Evolutionary conservation across 2,329 filamentous ascomycete species (phyloP).

Genomic region (Lachnellula hyalina): DNA sequence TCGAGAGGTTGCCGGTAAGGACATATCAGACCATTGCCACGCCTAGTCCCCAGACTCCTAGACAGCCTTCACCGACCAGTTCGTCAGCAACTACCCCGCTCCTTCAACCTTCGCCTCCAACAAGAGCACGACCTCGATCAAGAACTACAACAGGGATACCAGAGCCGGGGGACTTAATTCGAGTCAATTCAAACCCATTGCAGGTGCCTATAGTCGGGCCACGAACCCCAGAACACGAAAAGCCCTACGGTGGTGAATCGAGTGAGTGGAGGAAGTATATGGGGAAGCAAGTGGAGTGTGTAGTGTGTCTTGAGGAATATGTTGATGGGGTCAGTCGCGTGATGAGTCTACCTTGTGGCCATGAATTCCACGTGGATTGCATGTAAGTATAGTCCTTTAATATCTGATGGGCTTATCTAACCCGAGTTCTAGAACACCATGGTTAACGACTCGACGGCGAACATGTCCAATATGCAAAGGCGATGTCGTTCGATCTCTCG

Average conservation of each 20-base stretch:
- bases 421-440: slow-evolving; percentile 65
- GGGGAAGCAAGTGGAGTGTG: slow-evolving; percentile 75
- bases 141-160: slow-evolving; percentile 58
- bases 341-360: slow-evolving; percentile 95
- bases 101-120: slow-evolving; percentile 51
- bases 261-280: slow-evolving; percentile 62
- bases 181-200: slow-evolving; percentile 36
- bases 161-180: slow-evolving; percentile 43
- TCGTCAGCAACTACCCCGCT: slow-evolving; percentile 76
- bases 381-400: slow-evolving; percentile 64
- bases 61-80: slow-evolving; percentile 57
- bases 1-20: slow-evolving; percentile 88
- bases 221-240: slow-evolving; percentile 40
- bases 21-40: slow-evolving; percentile 83
- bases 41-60: slow-evolving; percentile 51
- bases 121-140: slow-evolving; percentile 56
- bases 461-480: slow-evolving; percentile 99
- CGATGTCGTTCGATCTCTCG: slow-evolving; percentile 75
- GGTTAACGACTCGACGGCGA: slow-evolving; percentile 88
- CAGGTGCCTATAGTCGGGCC: slow-evolving; percentile 21
- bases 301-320: slow-evolving; percentile 95
- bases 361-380: slow-evolving; percentile 97
- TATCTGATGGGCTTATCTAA: slow-evolving; percentile 7
- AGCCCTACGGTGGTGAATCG: slow-evolving; percentile 37
- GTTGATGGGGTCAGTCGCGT: slow-evolving; percentile 89